Evolutionary conservation across 257 asterid genomes (phyloP).

Genomic region (Solanum lignicaule): DNA sequence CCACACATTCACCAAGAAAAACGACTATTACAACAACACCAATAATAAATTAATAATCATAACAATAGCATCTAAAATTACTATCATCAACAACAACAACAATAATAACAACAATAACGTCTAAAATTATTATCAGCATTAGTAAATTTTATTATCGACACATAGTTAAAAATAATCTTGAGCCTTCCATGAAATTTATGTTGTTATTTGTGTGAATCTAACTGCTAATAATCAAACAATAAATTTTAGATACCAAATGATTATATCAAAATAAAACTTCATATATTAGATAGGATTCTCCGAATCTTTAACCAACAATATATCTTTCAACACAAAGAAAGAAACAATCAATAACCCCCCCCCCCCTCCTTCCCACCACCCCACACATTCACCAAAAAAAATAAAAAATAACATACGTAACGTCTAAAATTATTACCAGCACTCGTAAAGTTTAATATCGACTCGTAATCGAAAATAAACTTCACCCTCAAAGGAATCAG

Average conservation of each 20-base stretch:
- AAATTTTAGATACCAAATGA: not conserved
- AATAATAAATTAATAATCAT: too few species aligned
- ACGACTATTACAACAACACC: too few species aligned
- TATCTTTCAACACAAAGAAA: not conserved
- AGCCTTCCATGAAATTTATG: too few species aligned
- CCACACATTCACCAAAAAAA: not conserved
- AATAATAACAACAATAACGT: too few species aligned
- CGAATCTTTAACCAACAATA: not conserved
- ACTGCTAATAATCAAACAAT: not conserved
- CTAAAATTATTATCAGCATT: too few species aligned
- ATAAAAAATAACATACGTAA: not conserved
- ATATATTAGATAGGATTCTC: not conserved
- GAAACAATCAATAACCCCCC: not conserved
- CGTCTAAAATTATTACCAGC: slow-evolving; percentile 30
- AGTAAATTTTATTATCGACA: too few species aligned
- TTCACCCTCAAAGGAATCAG: slow-evolving; percentile 62
- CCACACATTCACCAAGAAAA: too few species aligned
- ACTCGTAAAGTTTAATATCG: slow-evolving; percentile 56
- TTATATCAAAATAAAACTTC: too few species aligned
- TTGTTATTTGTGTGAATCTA: too few species aligned
- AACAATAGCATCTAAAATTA: too few species aligned
- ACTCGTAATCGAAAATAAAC: slow-evolving; percentile 60
- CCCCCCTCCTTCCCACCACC: not conserved
- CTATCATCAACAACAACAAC: too few species aligned
- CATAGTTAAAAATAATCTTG: too few species aligned